Conservation (phyloP, 257 asterid genomes). For the Ehretia macrophylla region DNA sequence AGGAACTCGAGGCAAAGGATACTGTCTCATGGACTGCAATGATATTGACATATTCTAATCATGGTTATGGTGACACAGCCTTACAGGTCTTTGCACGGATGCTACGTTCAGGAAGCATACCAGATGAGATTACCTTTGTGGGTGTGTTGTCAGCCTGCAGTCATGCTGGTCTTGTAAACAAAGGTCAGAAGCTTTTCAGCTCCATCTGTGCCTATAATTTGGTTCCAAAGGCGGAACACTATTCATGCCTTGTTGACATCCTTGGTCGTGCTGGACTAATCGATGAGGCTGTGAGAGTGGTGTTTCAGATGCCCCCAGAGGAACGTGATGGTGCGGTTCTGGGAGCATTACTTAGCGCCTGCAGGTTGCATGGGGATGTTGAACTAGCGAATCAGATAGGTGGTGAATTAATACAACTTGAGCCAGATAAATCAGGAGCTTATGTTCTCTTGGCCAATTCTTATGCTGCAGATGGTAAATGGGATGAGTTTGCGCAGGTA, state of each 20-base stretch:
- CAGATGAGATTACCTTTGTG: constrained; percentile 58
- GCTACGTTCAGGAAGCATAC: constrained; percentile 47
- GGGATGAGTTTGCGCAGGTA: constrained; percentile 51
- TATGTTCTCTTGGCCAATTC: constrained; percentile 54
- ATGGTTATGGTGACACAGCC: constrained; percentile 43
- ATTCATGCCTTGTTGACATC: constrained; percentile 58
- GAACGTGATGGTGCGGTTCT: constrained; percentile 37
- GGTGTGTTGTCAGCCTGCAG: constrained; percentile 70
- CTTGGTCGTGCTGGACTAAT: constrained; percentile 62
- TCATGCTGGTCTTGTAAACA: constrained; percentile 57
- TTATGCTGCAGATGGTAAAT: constrained; percentile 61
- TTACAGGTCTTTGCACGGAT: constrained; percentile 35
- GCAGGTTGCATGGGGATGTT: constrained; percentile 53
- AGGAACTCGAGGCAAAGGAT: constrained; percentile 46
- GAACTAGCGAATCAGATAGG: constrained; percentile 38
- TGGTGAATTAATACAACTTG: constrained; percentile 25
- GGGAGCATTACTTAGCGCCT: constrained; percentile 62
- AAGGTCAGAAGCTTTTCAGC: constrained; percentile 43
- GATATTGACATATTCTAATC: constrained; percentile 53
- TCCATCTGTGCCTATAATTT: constrained; percentile 45
- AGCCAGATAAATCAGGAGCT: constrained; percentile 43
- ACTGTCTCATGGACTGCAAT: constrained; percentile 60
- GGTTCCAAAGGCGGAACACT: constrained; percentile 54
- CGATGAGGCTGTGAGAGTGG: constrained; percentile 46
- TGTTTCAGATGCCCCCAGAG: constrained; percentile 33